phyloP scores from a whole-genome alignment of 768 basidiomycete species.

The Lactifluus volemus region DNA sequence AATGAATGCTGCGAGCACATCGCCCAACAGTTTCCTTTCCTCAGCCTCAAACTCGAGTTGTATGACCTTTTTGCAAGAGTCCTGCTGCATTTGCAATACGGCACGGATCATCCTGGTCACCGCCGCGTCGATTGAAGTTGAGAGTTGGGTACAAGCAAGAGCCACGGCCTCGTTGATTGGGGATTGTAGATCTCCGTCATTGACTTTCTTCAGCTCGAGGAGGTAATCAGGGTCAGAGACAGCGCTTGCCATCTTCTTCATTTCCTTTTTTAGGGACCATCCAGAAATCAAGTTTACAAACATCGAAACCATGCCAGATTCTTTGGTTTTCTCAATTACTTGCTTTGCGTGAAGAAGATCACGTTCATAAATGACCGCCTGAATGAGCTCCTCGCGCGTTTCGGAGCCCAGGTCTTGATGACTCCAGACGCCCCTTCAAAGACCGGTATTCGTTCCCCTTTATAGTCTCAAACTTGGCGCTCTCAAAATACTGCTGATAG shows the following conservation, averaged over 20 bases:
- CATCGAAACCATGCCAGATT: not conserved
- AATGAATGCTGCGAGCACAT: not conserved
- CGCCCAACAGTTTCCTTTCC: not conserved
- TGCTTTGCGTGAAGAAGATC: not conserved
- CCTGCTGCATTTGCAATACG: slow-evolving; percentile 8
- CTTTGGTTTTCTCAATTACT: not conserved
- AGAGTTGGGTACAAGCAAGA: slow-evolving; percentile 4
- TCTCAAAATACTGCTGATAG: not conserved
- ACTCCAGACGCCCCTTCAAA: not conserved
- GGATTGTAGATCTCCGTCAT: not conserved
- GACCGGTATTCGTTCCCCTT: not conserved
- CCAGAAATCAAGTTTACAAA: not conserved
- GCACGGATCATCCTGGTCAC: not conserved
- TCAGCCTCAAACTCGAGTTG: not conserved
- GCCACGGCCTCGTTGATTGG: not conserved
- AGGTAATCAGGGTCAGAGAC: slow-evolving; percentile 11
- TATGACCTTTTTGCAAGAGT: not conserved
- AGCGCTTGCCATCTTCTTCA: not conserved
- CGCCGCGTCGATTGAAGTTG: not conserved
- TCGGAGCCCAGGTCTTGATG: not conserved
- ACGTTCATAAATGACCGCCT: not conserved
- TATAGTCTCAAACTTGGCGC: not conserved
- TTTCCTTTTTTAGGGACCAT: not conserved
- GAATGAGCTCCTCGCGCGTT: not conserved
- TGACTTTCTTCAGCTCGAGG: not conserved